phyloP scores from a whole-genome alignment of 345 rosid genomes.

The Geranium brycei region DNA sequence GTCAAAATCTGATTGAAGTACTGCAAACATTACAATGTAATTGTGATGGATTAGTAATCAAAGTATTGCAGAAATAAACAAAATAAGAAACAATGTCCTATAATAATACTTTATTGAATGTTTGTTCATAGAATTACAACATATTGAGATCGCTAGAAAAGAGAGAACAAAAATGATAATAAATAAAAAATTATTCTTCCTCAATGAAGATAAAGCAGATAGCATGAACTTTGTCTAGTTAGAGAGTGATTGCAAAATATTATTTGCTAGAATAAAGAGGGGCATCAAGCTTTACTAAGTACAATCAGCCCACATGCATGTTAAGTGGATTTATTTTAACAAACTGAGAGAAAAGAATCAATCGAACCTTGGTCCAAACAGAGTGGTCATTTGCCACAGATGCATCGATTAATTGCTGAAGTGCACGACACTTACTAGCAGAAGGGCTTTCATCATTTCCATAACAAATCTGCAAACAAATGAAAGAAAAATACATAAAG shows the following conservation, averaged over 20 bases:
- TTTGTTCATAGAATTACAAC: background rate
- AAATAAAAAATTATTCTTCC: background rate
- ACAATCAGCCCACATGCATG: background rate
- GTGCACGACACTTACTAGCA: slow-evolving; percentile 51
- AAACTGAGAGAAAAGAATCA: background rate
- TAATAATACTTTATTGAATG: background rate
- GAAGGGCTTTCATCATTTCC: slow-evolving; percentile 44
- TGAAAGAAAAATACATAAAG: slow-evolving; percentile 1
- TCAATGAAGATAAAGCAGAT: background rate
- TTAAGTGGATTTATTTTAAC: background rate
- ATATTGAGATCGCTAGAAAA: background rate
- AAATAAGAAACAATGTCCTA: background rate
- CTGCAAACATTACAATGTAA: slow-evolving; percentile 20
- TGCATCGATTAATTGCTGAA: slow-evolving; percentile 68
- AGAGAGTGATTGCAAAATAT: background rate
- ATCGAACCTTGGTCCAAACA: slow-evolving; percentile 58
- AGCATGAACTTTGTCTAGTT: background rate
- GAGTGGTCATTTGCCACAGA: slow-evolving; percentile 57
- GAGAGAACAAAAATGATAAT: too few species aligned
- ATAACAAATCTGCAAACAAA: slow-evolving; percentile 44
- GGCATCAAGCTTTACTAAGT: background rate
- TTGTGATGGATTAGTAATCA: background rate
- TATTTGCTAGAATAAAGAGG: background rate
- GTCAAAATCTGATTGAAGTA: slow-evolving; percentile 43
- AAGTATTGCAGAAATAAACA: background rate